Conservation (phyloP, 2,329 filamentous ascomycete genomes). For the Epichloe scottii region DNA sequence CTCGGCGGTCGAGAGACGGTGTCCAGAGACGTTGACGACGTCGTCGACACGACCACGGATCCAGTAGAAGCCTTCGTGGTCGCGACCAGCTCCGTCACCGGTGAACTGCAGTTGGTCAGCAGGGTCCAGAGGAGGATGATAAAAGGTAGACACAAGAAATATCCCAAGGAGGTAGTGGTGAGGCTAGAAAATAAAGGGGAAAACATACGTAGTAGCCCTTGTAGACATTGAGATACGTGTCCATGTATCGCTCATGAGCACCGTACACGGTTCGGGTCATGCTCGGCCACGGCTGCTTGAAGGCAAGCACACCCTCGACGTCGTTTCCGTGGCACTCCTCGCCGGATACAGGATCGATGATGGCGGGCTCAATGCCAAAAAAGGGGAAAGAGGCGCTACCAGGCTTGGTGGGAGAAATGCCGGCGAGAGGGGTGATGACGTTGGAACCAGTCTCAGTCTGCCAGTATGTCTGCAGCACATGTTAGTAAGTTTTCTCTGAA, state of each 20-base stretch:
- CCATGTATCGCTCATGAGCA: constrained; percentile 96
- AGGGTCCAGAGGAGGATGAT: not conserved
- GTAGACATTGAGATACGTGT: constrained; percentile 96
- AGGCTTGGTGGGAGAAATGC: constrained; percentile 91
- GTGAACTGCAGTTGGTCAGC: constrained; percentile 49
- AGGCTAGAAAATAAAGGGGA: not conserved
- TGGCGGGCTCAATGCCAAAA: constrained; percentile 95
- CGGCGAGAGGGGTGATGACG: constrained; percentile 86
- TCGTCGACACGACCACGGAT: constrained; percentile 97
- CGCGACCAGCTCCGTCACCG: constrained; percentile 85
- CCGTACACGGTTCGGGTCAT: constrained; percentile 98
- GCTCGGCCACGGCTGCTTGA: constrained; percentile 97
- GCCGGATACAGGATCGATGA: constrained; percentile 92
- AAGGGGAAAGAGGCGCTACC: constrained; percentile 92
- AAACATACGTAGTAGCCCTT: constrained; percentile 85
- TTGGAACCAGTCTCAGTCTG: constrained; percentile 98
- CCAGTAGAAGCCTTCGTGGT: constrained; percentile 99
- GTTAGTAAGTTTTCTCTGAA: constrained; percentile 7
- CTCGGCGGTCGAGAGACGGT: constrained; percentile 91
- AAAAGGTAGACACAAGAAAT: not conserved
- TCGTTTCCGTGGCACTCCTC: constrained; percentile 91
- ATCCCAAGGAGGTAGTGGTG: too few species aligned
- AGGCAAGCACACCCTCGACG: constrained; percentile 89
- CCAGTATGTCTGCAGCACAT: constrained; percentile 74
- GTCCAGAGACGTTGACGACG: constrained; percentile 94